Percentiles rank a stretch among this genome's conserved stretches.
These are phyloP conservation scores for Coprinellus aureogranulatus DNA, from an alignment of 768 basidiomycete species.

Conservation along the genomic window DNA sequence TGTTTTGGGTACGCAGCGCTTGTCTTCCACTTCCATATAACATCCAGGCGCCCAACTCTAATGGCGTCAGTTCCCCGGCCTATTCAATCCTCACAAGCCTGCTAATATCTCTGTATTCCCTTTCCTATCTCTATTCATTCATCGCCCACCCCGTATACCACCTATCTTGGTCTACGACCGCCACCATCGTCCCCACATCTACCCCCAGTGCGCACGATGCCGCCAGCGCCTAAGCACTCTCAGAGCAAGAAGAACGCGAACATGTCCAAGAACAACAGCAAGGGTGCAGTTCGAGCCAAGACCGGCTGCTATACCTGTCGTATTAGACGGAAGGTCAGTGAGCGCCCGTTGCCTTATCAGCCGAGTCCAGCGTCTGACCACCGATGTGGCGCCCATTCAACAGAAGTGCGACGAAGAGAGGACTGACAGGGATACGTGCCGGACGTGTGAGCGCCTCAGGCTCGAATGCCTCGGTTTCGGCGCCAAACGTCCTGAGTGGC, in stretches of 20 bases:
- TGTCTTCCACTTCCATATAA: no score
- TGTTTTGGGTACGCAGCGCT: no score
- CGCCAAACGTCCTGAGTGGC: constrained; percentile 81
- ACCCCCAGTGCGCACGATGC: constrained; percentile 24
- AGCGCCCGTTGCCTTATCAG: constrained; percentile 4
- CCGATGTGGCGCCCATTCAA: constrained; percentile 12
- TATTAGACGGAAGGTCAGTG: constrained; percentile 74
- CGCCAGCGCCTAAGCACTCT: constrained; percentile 42
- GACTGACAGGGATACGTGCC: constrained; percentile 59
- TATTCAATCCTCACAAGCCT: no score
- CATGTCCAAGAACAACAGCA: constrained; percentile 65
- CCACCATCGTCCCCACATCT: constrained; percentile 14
- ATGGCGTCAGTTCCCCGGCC: no score
- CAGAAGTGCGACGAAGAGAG: constrained; percentile 86
- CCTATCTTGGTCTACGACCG: no score
- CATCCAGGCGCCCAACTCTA: no score
- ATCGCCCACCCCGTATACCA: not conserved
- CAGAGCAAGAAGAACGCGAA: constrained; percentile 36
- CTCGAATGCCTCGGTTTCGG: constrained; percentile 88
- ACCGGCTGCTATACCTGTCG: constrained; percentile 88
- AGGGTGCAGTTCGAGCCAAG: constrained; percentile 82
- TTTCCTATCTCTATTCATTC: not conserved
- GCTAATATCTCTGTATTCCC: not conserved
- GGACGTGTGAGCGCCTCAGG: constrained; percentile 74
- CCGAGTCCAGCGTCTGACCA: not conserved